Base-by-base conservation (phyloP, 2,329 filamentous ascomycete genomes). In the Exophiala sp. region DNA sequence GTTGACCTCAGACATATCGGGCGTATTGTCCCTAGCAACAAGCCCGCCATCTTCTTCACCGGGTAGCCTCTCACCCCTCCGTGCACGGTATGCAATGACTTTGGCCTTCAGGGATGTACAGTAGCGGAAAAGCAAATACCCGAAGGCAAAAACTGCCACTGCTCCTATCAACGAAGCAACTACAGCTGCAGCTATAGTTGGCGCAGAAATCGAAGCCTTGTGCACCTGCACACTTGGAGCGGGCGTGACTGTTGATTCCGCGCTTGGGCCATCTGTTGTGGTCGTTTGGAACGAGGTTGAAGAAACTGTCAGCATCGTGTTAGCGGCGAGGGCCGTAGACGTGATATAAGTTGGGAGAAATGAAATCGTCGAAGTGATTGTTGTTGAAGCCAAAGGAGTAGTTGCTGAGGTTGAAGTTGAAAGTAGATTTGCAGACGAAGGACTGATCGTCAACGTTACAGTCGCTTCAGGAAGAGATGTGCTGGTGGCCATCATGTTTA, bases 111-210 rank as follows among this genome's bases (percentile, higher is more conserved):
- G n/a, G 1, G 53, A 43, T 4, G 29, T 41, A 39, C 53, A 56
- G 20, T 47, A 56, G 5, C 53, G 53, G 14, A 51, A 44, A 18
- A 56, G 38, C 14, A 56, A 38, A 44, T 47, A 56, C 24, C 38
- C 33, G 3, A 21, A 38, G 3, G 35, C 44, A 24, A 47, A n/a
- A 9, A 44, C 47, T n/a, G 48, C 49, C 14, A 56, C 24, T 8
- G 44, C 43, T 10, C 41, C 53, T 33, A 56, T 10, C 24, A 56
- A 33, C 4, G 53, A 52, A 18, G 42, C 47, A 3, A 56, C 35
- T 11, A 50, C 41, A 9, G 52, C 39, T 3, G 48, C 53, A 6
- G 44, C 35, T 35, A 40, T 52, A 10, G 42, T 29, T 29, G 24
- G 24, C 24, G 47, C 47, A 40, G 47, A 29, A 29, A 29, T 29